These are phyloP conservation scores for Notholithocarpus densiflorus DNA, from an alignment of 306 rosid genomes.

Conservation along the genomic window DNA sequence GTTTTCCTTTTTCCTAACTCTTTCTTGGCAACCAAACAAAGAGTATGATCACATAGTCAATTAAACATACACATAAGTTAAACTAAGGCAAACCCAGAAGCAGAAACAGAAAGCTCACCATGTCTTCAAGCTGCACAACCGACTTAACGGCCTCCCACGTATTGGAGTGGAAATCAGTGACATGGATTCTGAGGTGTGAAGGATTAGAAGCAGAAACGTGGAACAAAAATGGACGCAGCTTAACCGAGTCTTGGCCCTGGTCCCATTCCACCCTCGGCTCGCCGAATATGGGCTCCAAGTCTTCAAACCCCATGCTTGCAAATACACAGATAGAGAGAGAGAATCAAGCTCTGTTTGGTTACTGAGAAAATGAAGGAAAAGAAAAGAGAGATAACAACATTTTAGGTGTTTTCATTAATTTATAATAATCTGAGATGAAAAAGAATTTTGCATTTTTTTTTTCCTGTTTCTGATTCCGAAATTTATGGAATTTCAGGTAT, in stretches of 20 bases:
- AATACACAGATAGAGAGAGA: not conserved
- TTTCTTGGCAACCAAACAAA: not conserved
- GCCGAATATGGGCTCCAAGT: constrained; percentile 59
- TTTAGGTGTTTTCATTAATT: not conserved
- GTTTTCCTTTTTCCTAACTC: not conserved
- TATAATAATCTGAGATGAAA: not conserved
- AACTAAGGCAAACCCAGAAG: not conserved
- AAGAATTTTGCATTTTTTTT: not conserved
- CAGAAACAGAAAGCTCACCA: constrained; percentile 42
- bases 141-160: constrained; percentile 74
- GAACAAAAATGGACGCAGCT: constrained; percentile 46
- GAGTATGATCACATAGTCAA: not conserved
- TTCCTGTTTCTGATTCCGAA: not conserved
- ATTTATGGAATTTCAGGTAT: not conserved
- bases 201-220: constrained; percentile 53
- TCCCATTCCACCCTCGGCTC: constrained; percentile 52
- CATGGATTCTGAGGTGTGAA: constrained; percentile 49
- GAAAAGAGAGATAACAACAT: not conserved
- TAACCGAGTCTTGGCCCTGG: constrained; percentile 12
- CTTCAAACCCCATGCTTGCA: constrained; percentile 50
- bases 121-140: constrained; percentile 60
- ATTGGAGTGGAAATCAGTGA: constrained; percentile 58
- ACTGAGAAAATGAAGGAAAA: not conserved
- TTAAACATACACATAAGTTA: not conserved
- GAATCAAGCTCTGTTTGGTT: constrained; percentile 2